phyloP scores from a whole-genome alignment of 192 early-diverging fungal genomes.

The Obelidium mucronatum region DNA sequence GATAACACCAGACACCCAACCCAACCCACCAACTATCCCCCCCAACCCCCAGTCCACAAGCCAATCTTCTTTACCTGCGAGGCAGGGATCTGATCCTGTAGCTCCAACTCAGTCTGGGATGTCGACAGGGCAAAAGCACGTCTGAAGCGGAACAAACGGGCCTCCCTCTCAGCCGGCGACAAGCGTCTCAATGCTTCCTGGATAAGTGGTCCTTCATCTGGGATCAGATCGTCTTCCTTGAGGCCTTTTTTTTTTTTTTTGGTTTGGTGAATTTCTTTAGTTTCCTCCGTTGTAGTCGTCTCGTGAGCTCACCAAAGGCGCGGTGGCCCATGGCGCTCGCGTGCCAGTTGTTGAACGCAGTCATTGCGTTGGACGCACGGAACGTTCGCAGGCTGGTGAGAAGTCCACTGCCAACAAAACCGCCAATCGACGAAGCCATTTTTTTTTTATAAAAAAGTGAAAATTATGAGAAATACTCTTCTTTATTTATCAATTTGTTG shows the following conservation, averaged over 20 bases:
- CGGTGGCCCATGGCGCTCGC: slow-evolving; percentile 36
- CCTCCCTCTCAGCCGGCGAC: slow-evolving; percentile 61
- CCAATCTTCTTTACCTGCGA: no score
- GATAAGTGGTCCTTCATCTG: slow-evolving; percentile 82
- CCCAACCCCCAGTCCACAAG: no score
- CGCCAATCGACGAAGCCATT: slow-evolving; percentile 31
- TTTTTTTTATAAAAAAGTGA: slow-evolving; percentile 13
- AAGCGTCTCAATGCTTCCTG: slow-evolving; percentile 85
- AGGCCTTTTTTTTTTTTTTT: slow-evolving; percentile 63
- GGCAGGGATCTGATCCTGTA: slow-evolving; percentile 77
- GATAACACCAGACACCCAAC: no score
- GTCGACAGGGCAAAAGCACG: slow-evolving; percentile 79
- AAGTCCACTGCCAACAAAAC: slow-evolving; percentile 10
- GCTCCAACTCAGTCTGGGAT: slow-evolving; percentile 72
- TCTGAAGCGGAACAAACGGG: slow-evolving; percentile 82
- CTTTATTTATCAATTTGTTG: not conserved
- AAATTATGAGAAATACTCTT: no score
- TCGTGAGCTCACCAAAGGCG: slow-evolving; percentile 5
- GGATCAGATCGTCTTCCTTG: slow-evolving; percentile 88
- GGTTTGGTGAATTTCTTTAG: not conserved
- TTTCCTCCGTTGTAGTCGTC: not conserved
- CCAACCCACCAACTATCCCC: no score
- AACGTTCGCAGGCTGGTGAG: slow-evolving; percentile 14
- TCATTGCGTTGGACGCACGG: slow-evolving; percentile 5
- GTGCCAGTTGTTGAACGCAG: slow-evolving; percentile 29